Evolutionary conservation across 441 rosid genomes (phyloP), one percentile per base, ranked within the genome.

Genomic region (Metrosideros polymorpha): DNA sequence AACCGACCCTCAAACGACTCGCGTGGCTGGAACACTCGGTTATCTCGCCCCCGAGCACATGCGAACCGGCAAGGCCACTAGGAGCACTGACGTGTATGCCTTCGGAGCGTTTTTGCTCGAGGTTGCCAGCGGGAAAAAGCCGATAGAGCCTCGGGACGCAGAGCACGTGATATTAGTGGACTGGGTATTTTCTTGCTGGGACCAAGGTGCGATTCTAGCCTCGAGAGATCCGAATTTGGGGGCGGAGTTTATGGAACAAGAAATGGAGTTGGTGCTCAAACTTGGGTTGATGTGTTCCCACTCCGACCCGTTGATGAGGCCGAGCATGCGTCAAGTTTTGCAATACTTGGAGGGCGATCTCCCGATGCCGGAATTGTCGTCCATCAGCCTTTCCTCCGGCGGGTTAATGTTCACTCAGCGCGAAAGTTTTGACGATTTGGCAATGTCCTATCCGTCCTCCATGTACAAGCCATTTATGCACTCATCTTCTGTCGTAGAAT

Each of bases 21-120:
- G 32, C 7, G 25, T 63, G 1, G 76, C 17, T 8, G 76, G 76
- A 63, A 32, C 43, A 0, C 0, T 63, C 3, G 76, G 76, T 63
- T 63, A 63, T 63, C 76, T 63, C 3, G 76, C 76, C 76, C 76
- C 76, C 3, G 76, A 63, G 76, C 76, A 32, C 1, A 4, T 19
- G 76, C 76, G 43, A 18, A 63, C 0, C 3, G 76, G 76, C 76
- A 63, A 63, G 43, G 76, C 76, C n/a, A n/a, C n/a, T n/a, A 29
- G 3, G 79, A 63, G 24, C 76, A 63, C 76, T 0, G 98, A 95
- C 88, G 93, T 95, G 4, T 94, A 87, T 71, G 90, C 97, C 9
- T 94, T 95, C 56, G 98, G 96, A 19, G 91, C 89, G 6, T 92
- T 94, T n/a, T 83, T 95, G 90, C 97, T 82, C 13, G 97, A 94